These are phyloP conservation scores for Microcyclosporella mali DNA, from an alignment of 2,329 filamentous ascomycete genomes.

Conservation along the genomic window DNA sequence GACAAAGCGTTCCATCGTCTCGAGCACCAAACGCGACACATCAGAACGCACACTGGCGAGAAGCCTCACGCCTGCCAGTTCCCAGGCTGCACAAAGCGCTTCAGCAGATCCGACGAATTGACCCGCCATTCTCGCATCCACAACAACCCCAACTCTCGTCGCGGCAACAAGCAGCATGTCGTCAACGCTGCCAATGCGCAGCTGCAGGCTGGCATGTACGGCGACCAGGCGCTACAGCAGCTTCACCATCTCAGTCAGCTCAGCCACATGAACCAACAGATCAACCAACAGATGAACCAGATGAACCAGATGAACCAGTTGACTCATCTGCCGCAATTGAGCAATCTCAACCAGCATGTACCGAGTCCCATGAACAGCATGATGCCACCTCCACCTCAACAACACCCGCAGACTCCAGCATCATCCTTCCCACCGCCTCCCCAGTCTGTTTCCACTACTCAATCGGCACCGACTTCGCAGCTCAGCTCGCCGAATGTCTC, in stretches of 20 bases:
- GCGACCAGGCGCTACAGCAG: conserved; percentile 45
- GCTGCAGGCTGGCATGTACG: conserved; percentile 47
- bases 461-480: conserved; percentile 81
- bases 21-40: conserved; percentile 88
- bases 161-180: conserved; percentile 76
- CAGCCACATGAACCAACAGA: conserved; percentile 45
- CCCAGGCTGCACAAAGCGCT: conserved; percentile 92
- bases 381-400: conserved; percentile 7
- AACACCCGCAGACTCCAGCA: conserved; percentile 11
- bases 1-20: conserved; percentile 98
- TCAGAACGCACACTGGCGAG: conserved; percentile 94
- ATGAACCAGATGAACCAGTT: conserved; percentile 1
- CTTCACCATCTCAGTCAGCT: conserved; percentile 70
- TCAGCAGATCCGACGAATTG: conserved; percentile 92
- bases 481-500: conserved; percentile 92
- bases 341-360: conserved; percentile 13
- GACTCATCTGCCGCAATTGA: conserved; percentile 4
- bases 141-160: conserved; percentile 94
- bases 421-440: conserved; percentile 9
- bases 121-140: conserved; percentile 97
- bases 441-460: conserved; percentile 52
- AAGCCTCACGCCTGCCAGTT: conserved; percentile 96
- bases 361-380: conserved; percentile 8
- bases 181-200: conserved; percentile 52
- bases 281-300: conserved; percentile 3